Base-by-base conservation (phyloP, 495 filamentous ascomycete species). In the Lophiostoma macrostomum region DNA sequence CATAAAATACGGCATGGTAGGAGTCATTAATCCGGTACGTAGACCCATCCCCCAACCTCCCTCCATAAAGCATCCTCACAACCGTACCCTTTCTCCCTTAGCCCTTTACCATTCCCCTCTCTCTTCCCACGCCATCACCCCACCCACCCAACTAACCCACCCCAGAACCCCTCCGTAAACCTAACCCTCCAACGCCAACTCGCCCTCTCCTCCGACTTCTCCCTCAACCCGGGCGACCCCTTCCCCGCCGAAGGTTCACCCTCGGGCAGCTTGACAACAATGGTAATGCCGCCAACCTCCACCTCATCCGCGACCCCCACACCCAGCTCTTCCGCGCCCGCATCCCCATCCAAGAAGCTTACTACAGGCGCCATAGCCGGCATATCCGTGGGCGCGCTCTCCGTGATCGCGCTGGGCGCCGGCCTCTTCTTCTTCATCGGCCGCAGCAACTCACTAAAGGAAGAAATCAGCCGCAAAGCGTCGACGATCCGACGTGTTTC, bases 21-120 rank as follows among this genome's bases (percentile, higher is more conserved):
- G 71, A 29, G 73, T 67, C 16, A 74, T 77, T 48, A 77, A 77
- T 38, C 60, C 69, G 8, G 67, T 69, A 65, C 48, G 54, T 23
- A 10, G 5, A 5, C 11, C 25, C 45, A 12, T n/a, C 14, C 4
- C 24, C 14, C 19, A 22, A 19, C 13, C n/a, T 5, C 24, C 18
- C n/a, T n/a, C 43, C 43, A 5, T 7, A 10, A 69, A 67, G n/a
- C n/a, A n/a, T n/a, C n/a, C n/a, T n/a, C n/a, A n/a, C n/a, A n/a
- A n/a, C n/a, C n/a, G n/a, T n/a, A n/a, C n/a, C n/a, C n/a, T n/a
- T n/a, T n/a, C 52, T 13, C 42, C 12, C 46, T 53, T 11, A 23
- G 24, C 25, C 47, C 11, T 46, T 13, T 18, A 38, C 10, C 35
- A 38, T 18, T 18, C 7, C 7, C 35, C 35, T 16, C 6, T 38